A percentile compares a stretch with the other conserved stretches of the same genome.
These are phyloP conservation scores for Bipolaris oryzae DNA, from an alignment of 2,329 filamentous ascomycete species.

Conservation along the genomic window DNA sequence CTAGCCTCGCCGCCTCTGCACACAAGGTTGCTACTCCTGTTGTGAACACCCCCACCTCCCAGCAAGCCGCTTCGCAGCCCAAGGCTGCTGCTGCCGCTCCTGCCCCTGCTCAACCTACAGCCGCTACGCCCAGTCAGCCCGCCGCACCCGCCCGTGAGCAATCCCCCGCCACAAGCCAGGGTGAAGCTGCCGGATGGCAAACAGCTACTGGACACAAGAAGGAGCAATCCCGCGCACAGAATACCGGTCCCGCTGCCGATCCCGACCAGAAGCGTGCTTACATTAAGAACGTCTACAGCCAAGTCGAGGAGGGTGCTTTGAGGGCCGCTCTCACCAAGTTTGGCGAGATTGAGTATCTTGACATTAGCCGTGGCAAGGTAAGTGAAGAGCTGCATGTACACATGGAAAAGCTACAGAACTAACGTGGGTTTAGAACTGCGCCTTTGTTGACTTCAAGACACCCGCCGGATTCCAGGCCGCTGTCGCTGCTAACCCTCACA, in stretches of 20 bases:
- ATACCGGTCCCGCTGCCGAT: constrained; percentile 65
- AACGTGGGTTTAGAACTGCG: constrained; percentile 74
- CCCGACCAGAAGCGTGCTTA: constrained; percentile 83
- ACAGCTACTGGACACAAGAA: constrained; percentile 80
- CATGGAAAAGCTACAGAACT: constrained; percentile 13
- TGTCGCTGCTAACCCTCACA: constrained; percentile 81
- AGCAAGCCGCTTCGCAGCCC: constrained; percentile 42
- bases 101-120: constrained; percentile 40
- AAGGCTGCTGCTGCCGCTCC: constrained; percentile 34
- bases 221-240: constrained; percentile 77
- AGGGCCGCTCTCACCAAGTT: constrained; percentile 72
- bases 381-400: constrained; percentile 28
- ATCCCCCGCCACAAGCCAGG: constrained; percentile 53
- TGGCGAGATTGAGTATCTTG: constrained; percentile 67
- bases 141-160: constrained; percentile 46
- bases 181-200: constrained; percentile 79
- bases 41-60: constrained; percentile 43
- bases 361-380: constrained; percentile 77
- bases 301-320: constrained; percentile 77
- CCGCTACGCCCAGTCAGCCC: constrained; percentile 36
- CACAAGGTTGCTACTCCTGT: constrained; percentile 53
- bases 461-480: constrained; percentile 82
- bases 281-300: constrained; percentile 94
- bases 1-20: constrained; percentile 67
- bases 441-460: constrained; percentile 91